These are phyloP conservation scores for Ballota nigra DNA, from an alignment of 257 asterid genomes.

Conservation along the genomic window DNA sequence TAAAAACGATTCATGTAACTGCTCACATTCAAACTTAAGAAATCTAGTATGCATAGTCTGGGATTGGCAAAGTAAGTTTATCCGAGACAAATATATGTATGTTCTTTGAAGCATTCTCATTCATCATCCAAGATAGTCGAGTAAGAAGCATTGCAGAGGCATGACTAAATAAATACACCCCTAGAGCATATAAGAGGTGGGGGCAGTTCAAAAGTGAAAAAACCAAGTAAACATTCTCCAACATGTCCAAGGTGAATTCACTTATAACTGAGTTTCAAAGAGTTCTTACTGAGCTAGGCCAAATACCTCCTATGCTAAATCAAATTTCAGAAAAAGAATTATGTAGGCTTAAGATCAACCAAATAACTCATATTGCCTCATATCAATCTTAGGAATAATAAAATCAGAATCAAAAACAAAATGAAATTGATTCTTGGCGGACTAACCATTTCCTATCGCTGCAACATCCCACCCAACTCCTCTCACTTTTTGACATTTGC, in stretches of 20 bases:
- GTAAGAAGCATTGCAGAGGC: neutral
- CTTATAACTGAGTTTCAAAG: neutral
- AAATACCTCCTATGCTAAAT: neutral
- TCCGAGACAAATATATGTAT: neutral
- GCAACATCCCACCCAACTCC: conserved; percentile 98
- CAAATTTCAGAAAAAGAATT: neutral
- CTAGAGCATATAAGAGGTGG: neutral
- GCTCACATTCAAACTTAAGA: neutral
- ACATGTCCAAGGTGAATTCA: neutral
- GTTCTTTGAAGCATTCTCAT: neutral
- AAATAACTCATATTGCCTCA: neutral
- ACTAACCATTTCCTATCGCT: conserved; percentile 93
- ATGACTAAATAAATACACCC: neutral
- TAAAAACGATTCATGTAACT: neutral
- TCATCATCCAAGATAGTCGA: neutral
- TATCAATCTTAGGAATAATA: conserved; percentile 6
- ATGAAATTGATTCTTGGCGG: neutral
- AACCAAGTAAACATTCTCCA: neutral
- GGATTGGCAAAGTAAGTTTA: neutral
- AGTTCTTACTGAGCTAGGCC: neutral
- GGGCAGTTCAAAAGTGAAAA: neutral
- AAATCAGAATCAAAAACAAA: neutral
- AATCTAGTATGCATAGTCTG: neutral
- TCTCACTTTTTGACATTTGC: conserved; percentile 68
- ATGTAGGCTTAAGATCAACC: neutral